A percentile compares a stretch with the other conserved stretches of the same genome.
Evolutionary conservation across 208 protist species (phyloP).

Genomic region (Herpetomonas muscarum): DNA sequence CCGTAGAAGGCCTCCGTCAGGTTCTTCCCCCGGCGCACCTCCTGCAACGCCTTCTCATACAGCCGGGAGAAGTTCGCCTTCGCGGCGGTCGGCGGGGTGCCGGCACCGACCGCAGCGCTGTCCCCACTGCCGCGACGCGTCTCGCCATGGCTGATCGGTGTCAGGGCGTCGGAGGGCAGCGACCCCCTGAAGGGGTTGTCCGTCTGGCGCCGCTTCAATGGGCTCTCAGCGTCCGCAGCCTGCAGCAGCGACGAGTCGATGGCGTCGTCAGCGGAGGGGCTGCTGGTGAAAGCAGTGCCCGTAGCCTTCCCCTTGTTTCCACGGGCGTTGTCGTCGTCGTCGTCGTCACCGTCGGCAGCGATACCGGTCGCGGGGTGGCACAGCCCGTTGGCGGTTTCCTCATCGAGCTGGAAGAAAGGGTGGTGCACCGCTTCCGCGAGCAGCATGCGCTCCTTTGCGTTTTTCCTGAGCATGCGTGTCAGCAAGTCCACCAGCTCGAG

Average conservation of each 20-base stretch:
- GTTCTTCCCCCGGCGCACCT: slow-evolving; percentile 53
- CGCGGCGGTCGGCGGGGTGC: not conserved
- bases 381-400: slow-evolving; percentile 7
- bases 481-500: slow-evolving; percentile 50
- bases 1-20: slow-evolving; percentile 60
- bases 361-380: not conserved
- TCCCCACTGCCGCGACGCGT: too few species aligned
- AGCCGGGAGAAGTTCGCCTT: slow-evolving; percentile 14
- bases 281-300: too few species aligned
- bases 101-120: too few species aligned
- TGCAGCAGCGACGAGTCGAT: too few species aligned
- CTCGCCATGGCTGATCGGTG: too few species aligned
- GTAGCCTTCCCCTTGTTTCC: too few species aligned
- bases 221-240: too few species aligned
- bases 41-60: slow-evolving; percentile 34
- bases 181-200: too few species aligned
- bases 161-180: too few species aligned
- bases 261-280: too few species aligned
- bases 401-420: slow-evolving; percentile 40
- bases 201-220: too few species aligned
- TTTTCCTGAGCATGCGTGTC: slow-evolving; percentile 61
- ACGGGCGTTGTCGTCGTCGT: too few species aligned
- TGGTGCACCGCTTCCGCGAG: slow-evolving; percentile 41
- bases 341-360: not conserved
- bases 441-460: slow-evolving; percentile 53